phyloP scores from a whole-genome alignment of 2,329 filamentous ascomycete genomes.

The Xylariaceae sp. region DNA sequence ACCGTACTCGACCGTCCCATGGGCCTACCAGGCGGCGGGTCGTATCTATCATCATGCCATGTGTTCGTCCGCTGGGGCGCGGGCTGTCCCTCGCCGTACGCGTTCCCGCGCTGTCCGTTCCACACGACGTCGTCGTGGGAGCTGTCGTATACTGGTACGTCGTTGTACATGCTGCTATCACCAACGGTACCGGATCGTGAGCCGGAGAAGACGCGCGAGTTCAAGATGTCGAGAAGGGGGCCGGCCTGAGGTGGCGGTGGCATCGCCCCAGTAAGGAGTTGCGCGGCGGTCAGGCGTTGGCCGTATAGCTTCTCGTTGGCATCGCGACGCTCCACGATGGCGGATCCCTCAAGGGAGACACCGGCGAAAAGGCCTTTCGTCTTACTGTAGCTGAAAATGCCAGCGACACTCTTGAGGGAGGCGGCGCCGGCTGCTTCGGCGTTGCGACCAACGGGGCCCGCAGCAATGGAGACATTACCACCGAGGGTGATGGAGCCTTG shows the following conservation, averaged over 20 bases:
- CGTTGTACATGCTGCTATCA: conserved; percentile 81
- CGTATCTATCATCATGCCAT: conserved; percentile 74
- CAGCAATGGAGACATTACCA: conserved; percentile 93
- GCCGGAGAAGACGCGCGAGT: conserved; percentile 79
- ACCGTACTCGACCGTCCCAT: conserved; percentile 51
- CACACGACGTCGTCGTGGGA: conserved; percentile 78
- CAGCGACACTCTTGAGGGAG: conserved; percentile 81
- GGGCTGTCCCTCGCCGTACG: conserved; percentile 43
- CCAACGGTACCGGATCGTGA: conserved; percentile 41
- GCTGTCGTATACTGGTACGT: conserved; percentile 84
- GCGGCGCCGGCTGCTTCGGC: conserved; percentile 94
- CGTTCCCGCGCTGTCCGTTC: conserved; percentile 69
- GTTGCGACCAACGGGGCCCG: conserved; percentile 88
- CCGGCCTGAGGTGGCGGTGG: conserved; percentile 76
- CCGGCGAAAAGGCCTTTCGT: conserved; percentile 97
- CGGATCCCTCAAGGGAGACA: conserved; percentile 88
- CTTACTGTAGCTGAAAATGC: conserved; percentile 95
- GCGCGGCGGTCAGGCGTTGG: conserved; percentile 71
- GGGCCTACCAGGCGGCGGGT: conserved; percentile 47
- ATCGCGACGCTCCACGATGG: conserved; percentile 89
- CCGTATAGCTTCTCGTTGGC: conserved; percentile 97
- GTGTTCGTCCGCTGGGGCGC: conserved; percentile 60
- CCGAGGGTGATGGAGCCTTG: conserved; percentile 87
- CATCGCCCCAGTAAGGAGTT: conserved; percentile 76
- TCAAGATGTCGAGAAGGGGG: conserved; percentile 79